Evolutionary conservation across 305 asterid species (phyloP), one percentile per base, ranked within the genome.

Genomic region (Solanum hybrid): DNA sequence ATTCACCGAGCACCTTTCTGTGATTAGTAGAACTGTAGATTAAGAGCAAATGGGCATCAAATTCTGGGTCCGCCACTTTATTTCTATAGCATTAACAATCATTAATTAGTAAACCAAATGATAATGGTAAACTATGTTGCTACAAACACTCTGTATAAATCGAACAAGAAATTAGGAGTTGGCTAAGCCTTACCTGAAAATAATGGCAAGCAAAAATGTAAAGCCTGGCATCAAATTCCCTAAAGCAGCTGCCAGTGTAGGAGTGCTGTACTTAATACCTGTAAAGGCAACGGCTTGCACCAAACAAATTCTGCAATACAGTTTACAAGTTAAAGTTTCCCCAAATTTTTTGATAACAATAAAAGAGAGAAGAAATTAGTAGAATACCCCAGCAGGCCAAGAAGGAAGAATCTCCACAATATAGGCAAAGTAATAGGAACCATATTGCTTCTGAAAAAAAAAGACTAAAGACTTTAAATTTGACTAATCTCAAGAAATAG

Each of bases 181-280:
- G 31, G 10, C 27, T 10, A n/a, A 24, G 19, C 78, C 89, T 26
- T 37, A 91, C 93, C 92, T 89, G 92, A 89, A 91, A 86, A 90
- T 77, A 34, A 91, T 36, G 14, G 92, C 90, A 40, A 91, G 89
- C 86, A 90, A 24, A 82, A 91, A 89, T 10, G 92, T 90, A 45
- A 91, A 88, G 37, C 89, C 89, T 7, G 93, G 92, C 71, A 89
- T 66, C 89, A 89, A 90, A 76, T 91, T 91, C 45, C 89, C 89
- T 31, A 89, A 31, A 15, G 92, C 90, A n/a, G 93, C 92, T 22
- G 90, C 91, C 75, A 91, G 69, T 73, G 92, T 89, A n/a, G 93
- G 90, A 81, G 93, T 90, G 40, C 91, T 91, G 86, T 91, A 91
- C 12, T 87, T 84, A 73, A 79, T 91, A 22, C 92, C 93, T 17